Percentiles rank a stretch among this genome's conserved stretches.
These are phyloP conservation scores for Chenopodium quinoa DNA, from an alignment of 148 eudicot genomes.

Conservation along the genomic window DNA sequence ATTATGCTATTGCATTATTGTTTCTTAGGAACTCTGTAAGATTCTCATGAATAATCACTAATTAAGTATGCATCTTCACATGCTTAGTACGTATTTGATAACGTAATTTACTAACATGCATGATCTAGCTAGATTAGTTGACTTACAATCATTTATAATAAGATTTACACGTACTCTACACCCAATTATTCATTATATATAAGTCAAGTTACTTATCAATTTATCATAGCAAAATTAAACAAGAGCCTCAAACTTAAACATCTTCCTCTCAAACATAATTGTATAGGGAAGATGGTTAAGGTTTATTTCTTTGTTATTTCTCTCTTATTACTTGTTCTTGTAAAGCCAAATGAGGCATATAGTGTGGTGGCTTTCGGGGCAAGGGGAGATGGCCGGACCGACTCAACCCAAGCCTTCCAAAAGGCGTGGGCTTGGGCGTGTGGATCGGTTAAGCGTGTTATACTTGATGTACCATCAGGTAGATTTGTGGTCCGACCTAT, in stretches of 20 bases:
- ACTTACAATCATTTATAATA: constrained; percentile 25
- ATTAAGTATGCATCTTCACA: background rate
- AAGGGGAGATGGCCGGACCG: constrained; percentile 39
- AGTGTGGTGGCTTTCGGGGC: constrained; percentile 48
- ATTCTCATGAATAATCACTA: background rate
- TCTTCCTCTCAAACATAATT: background rate
- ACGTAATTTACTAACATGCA: constrained; percentile 5
- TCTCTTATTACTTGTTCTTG: constrained; percentile 11
- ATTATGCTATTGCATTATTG: background rate
- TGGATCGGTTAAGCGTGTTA: constrained; percentile 18
- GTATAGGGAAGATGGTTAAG: constrained; percentile 11
- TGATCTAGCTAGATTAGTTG: constrained; percentile 15
- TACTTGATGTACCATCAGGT: constrained; percentile 44
- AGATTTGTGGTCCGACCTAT: constrained; percentile 32
- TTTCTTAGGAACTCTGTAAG: background rate
- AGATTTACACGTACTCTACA: background rate
- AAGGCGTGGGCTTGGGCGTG: constrained; percentile 49
- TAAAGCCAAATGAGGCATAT: constrained; percentile 19
- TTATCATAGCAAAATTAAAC: background rate
- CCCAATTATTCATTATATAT: background rate
- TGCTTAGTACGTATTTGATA: constrained; percentile 22
- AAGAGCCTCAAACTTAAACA: background rate
- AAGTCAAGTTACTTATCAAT: background rate
- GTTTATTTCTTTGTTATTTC: background rate
- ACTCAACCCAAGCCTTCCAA: constrained; percentile 44